These are phyloP conservation scores for Priceomyces medius DNA, from an alignment of 805 yeast species.

Conservation along the genomic window DNA sequence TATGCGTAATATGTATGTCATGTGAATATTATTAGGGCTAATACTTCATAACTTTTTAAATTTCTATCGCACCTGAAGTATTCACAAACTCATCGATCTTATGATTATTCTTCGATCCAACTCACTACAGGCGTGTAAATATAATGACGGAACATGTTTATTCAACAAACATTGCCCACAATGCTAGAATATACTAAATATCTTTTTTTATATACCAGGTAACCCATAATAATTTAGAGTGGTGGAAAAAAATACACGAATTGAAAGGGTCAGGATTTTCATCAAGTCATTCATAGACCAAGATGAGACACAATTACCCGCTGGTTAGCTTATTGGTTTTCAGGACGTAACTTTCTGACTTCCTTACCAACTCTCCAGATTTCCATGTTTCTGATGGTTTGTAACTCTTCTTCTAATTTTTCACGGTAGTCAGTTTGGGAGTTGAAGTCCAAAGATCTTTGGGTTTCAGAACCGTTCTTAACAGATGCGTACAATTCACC, in stretches of 20 bases:
- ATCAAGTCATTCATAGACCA: constrained; percentile 43
- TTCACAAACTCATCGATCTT: too few relatives aligned
- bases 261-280: constrained; percentile 18
- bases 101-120: too few relatives aligned
- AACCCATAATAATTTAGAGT: constrained; percentile 13
- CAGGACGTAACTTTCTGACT: constrained; percentile 99
- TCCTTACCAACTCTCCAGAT: constrained; percentile 99
- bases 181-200: constrained; percentile 10
- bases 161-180: constrained; percentile 44
- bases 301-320: constrained; percentile 12
- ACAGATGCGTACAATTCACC: constrained; percentile 93
- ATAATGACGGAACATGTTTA: constrained; percentile 31
- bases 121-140: background rate
- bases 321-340: constrained; percentile 68
- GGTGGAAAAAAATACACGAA: constrained; percentile 20
- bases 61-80: too few relatives aligned
- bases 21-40: too few relatives aligned
- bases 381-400: constrained; percentile 93
- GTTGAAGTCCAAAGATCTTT: constrained; percentile 98
- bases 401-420: constrained; percentile 89
- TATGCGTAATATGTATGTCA: too few relatives aligned
- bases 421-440: constrained; percentile 97
- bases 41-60: too few relatives aligned
- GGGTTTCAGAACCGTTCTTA: constrained; percentile 94
- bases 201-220: background rate